Evolutionary conservation across 2,329 filamentous ascomycete genomes (phyloP), one percentile per base, ranked within the genome.

Genomic region (Fusarium zealandicum): DNA sequence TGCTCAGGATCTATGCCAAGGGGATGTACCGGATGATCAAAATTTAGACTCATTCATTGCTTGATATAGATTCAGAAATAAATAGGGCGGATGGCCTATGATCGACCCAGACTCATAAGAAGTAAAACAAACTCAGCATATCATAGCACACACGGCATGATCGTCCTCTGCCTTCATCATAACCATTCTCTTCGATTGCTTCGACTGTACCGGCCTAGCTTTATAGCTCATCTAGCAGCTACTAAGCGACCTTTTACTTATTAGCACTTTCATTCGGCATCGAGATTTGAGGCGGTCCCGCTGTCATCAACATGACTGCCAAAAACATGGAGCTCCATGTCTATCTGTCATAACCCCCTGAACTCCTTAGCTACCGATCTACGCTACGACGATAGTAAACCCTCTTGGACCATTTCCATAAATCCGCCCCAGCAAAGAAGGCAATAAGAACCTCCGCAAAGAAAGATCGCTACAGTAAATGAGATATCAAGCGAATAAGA

Each of bases 401-500:
- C 1, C 88, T 76, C 76, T 91, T 91, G 8, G 66, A 75, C 78
- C 80, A 89, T 72, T 90, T 90, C 82, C 85, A 91, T 1, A 72
- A 52, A 71, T 91, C 88, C 0, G 85, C 78, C 1, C 86, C 86
- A 0, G 76, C 64, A 66, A 90, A 83, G 75, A 90, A 91, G 4
- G 20, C 20, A 22, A 7, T 22, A 22, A 22, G 5, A 22, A 80
- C 80, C 36, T 76, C 76, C 56, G 81, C 78, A 77, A 90, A 89
- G 75, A 90, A 85, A 6, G 82, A 86, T 17, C 85, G 82, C 11
- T 87, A 83, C 84, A 79, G 62, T 88, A 79, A 47, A 88, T 80
- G 71, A 89, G 83, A 65, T 89, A 85, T 87, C 87, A 90, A 1
- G 86, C 86, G 32, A 88, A 79, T 74, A 90, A 83, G 9, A 89